These are phyloP conservation scores for Monsonia emarginata DNA, from an alignment of 441 rosid species.

Conservation along the genomic window DNA sequence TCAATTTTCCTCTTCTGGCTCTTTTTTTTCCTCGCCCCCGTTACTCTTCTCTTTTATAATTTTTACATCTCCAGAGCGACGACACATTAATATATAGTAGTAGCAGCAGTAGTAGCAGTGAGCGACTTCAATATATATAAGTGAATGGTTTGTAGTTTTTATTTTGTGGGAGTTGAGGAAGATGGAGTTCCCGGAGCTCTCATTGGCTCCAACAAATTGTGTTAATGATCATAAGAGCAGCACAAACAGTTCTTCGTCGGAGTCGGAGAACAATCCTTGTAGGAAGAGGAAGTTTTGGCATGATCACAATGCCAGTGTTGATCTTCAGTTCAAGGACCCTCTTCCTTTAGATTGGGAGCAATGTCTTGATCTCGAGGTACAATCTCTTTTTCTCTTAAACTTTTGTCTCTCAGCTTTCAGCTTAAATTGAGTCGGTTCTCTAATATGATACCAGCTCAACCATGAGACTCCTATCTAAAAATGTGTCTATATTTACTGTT, in stretches of 20 bases:
- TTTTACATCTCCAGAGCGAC: no score
- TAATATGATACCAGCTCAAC: no score
- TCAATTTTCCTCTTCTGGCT: neutral
- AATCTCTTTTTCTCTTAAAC: neutral
- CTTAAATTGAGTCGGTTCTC: no score
- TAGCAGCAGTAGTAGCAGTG: no score
- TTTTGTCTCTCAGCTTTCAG: neutral
- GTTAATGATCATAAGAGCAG: conserved; percentile 10
- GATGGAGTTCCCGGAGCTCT: conserved; percentile 40
- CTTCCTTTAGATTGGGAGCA: conserved; percentile 46
- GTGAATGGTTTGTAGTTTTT: neutral
- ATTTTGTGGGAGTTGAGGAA: neutral
- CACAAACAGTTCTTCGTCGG: conserved; percentile 3
- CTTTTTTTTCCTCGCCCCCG: neutral
- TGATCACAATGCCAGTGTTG: conserved; percentile 25
- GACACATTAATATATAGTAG: no score
- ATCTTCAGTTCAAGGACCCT: conserved; percentile 32
- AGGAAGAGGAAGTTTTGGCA: conserved; percentile 32
- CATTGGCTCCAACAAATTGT: conserved; percentile 31
- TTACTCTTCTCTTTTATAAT: neutral
- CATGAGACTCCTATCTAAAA: no score
- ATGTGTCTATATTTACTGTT: no score
- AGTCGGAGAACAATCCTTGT: conserved; percentile 5
- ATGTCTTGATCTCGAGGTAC: conserved; percentile 43
- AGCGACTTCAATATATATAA: no score